phyloP scores from a whole-genome alignment of 164 flowering plant species.

The Stephania japonica region DNA sequence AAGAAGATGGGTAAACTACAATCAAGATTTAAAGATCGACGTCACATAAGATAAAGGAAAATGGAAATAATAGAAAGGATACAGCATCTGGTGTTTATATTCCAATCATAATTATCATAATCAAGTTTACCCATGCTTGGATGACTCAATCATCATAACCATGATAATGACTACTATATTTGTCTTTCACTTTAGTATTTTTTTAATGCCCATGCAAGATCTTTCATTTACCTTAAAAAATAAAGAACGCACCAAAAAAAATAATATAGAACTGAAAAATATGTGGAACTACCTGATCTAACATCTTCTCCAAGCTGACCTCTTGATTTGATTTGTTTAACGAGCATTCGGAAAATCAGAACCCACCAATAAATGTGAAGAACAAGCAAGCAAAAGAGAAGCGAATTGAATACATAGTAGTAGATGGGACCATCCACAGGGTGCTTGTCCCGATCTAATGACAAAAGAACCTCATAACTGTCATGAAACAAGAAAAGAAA shows the following conservation, averaged over 20 bases:
- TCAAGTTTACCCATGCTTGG: no score
- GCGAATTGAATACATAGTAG: slow-evolving; percentile 78
- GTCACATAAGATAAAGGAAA: no score
- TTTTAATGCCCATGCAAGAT: no score
- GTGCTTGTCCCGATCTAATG: slow-evolving; percentile 63
- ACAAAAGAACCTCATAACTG: slow-evolving; percentile 78
- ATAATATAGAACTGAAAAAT: neutral
- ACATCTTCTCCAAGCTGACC: slow-evolving; percentile 88
- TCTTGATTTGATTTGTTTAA: slow-evolving; percentile 75
- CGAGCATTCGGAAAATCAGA: slow-evolving; percentile 82
- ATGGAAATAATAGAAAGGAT: no score
- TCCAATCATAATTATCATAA: no score
- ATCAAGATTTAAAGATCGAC: no score
- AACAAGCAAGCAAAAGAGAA: slow-evolving; percentile 76
- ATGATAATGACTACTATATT: no score
- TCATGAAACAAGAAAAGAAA: slow-evolving; percentile 1
- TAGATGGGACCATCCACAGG: slow-evolving; percentile 66
- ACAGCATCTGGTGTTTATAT: no score
- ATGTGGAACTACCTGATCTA: slow-evolving; percentile 60
- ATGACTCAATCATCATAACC: no score
- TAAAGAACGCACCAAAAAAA: no score
- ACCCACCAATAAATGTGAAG: slow-evolving; percentile 94
- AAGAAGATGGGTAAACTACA: neutral
- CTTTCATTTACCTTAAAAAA: no score
- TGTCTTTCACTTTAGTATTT: no score